Percentiles rank a stretch among this genome's conserved stretches.
Conservation (phyloP, 2,329 filamentous ascomycete species). For the Diplocarpon rosae region DNA sequence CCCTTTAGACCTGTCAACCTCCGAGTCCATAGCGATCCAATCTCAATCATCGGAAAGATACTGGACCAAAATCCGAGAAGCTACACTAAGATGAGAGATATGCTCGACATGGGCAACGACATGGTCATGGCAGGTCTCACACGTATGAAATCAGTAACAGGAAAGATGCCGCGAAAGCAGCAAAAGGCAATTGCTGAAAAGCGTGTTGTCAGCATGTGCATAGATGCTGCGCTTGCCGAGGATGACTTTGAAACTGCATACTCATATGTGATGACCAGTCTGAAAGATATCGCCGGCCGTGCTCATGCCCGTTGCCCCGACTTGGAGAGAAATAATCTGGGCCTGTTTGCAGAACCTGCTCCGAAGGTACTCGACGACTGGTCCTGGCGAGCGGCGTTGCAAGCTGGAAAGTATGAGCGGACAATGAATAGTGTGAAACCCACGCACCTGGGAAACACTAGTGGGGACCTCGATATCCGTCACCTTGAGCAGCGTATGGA, state of each 20-base stretch:
- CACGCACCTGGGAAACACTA: conserved; percentile 49
- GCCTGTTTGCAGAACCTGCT: conserved; percentile 19
- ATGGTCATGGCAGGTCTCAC: conserved; percentile 51
- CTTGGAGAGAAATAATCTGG: conserved; percentile 13
- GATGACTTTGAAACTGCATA: conserved; percentile 82
- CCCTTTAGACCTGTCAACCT: conserved; percentile 70
- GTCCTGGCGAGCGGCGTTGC: conserved; percentile 68
- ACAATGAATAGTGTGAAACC: conserved; percentile 42
- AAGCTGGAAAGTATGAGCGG: conserved; percentile 63
- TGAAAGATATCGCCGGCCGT: conserved; percentile 34
- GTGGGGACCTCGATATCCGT: conserved; percentile 50
- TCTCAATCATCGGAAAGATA: conserved; percentile 61
- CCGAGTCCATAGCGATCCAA: conserved; percentile 64
- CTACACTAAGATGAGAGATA: conserved; percentile 64
- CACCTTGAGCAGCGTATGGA: conserved; percentile 74
- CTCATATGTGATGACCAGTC: conserved; percentile 65
- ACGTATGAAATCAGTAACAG: conserved; percentile 8
- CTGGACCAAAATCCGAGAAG: conserved; percentile 64
- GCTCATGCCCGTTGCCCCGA: conserved; percentile 16
- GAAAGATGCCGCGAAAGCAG: conserved; percentile 10
- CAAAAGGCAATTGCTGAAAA: conserved; percentile 40
- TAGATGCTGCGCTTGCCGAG: conserved; percentile 64
- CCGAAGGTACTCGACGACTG: conserved; percentile 43
- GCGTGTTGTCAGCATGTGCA: conserved; percentile 68
- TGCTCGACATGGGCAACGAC: conserved; percentile 57